A percentile compares a stretch with the other conserved stretches of the same genome.
phyloP scores from a whole-genome alignment of 2,329 filamentous ascomycete genomes.

The Botrytis deweyae region DNA sequence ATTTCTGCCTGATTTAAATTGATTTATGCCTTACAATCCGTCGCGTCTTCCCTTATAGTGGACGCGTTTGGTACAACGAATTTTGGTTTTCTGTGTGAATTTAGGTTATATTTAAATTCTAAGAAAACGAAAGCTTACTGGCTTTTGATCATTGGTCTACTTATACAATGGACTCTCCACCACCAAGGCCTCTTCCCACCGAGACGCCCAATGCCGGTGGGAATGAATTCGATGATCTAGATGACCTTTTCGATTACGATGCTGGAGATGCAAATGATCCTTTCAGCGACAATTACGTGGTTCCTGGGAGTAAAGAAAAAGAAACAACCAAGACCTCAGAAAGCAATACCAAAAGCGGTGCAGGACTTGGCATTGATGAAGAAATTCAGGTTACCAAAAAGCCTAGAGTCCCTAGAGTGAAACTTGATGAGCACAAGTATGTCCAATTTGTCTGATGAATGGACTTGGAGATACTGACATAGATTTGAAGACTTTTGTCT shows the following conservation, averaged over 20 bases:
- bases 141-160: not conserved
- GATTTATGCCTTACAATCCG: conserved; percentile 8
- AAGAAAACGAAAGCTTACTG: too few species aligned
- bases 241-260: conserved; percentile 74
- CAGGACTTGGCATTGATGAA: conserved; percentile 75
- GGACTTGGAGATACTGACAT: conserved; percentile 26
- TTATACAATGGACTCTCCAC: conserved; percentile 1
- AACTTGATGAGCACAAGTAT: conserved; percentile 79
- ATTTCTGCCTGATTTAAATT: conserved; percentile 19
- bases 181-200: conserved; percentile 26
- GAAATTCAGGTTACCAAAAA: conserved; percentile 75
- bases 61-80: conserved; percentile 11
- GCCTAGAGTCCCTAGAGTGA: conserved; percentile 73
- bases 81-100: not conserved
- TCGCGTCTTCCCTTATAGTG: conserved; percentile 18
- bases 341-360: conserved; percentile 47
- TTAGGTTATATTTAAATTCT: not conserved
- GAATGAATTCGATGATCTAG: conserved; percentile 51
- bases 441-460: conserved; percentile 13
- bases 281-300: conserved; percentile 33
- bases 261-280: conserved; percentile 46
- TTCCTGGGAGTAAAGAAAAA: conserved; percentile 27
- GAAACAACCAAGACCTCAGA: conserved; percentile 46
- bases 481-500: conserved; percentile 67
- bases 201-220: conserved; percentile 38